A percentile compares a stretch with the other conserved stretches of the same genome.
These are phyloP conservation scores for Teratosphaeria gauchensis DNA, from an alignment of 2,329 filamentous ascomycete species.

Conservation along the genomic window DNA sequence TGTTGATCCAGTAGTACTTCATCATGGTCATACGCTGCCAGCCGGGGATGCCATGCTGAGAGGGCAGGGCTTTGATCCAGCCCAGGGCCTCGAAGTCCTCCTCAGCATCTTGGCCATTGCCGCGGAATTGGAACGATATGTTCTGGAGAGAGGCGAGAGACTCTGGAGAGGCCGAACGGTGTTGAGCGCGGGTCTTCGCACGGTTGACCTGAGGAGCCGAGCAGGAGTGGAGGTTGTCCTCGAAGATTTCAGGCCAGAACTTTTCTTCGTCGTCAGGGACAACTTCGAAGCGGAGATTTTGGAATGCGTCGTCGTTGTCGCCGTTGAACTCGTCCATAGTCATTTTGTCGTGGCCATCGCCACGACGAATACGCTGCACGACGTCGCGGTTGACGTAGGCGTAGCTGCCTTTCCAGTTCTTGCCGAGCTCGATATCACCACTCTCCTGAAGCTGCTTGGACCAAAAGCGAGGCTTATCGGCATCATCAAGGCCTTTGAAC, in stretches of 20 bases:
- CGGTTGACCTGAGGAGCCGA: conserved; percentile 10
- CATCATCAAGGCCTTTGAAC: conserved; percentile 26
- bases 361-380: conserved; percentile 18
- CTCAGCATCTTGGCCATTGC: conserved; percentile 28
- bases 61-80: conserved; percentile 41
- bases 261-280: conserved; percentile 11
- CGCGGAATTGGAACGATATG: conserved; percentile 27
- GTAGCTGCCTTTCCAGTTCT: conserved; percentile 44
- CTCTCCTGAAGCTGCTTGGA: conserved; percentile 6
- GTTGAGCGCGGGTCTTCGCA: conserved; percentile 26
- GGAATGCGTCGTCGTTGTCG: conserved; percentile 22
- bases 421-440: conserved; percentile 22
- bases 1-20: conserved; percentile 35
- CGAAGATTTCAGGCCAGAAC: conserved; percentile 32
- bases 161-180: conserved; percentile 7
- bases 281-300: conserved; percentile 18
- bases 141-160: conserved; percentile 2
- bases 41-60: conserved; percentile 41
- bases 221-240: conserved; percentile 30
- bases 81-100: conserved; percentile 30
- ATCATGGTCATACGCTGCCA: conserved; percentile 48
- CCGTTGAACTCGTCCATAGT: conserved; percentile 25
- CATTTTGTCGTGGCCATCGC: conserved; percentile 3
- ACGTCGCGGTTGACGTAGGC: conserved; percentile 29
- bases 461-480: conserved; percentile 33